Evolutionary conservation across 768 basidiomycete genomes (phyloP).

Genomic region (Trametes cingulata): DNA sequence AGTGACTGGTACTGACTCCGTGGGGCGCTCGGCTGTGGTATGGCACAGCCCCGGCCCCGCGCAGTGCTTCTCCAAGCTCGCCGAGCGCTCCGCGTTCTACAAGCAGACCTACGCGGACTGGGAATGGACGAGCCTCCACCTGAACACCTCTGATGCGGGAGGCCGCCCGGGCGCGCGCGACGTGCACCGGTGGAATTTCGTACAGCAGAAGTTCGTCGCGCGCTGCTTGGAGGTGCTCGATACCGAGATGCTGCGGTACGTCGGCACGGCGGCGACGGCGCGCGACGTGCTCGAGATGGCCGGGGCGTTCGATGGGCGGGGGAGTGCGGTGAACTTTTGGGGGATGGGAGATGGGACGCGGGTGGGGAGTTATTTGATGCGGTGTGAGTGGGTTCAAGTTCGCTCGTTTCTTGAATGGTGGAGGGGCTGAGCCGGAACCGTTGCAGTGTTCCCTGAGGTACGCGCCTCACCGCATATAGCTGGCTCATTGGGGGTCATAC

Average conservation of each 20-base stretch:
- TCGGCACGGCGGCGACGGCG: conserved; percentile 3
- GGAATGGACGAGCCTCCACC: not conserved
- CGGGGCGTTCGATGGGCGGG: conserved; percentile 13
- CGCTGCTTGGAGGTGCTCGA: no score
- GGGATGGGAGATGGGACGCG: not conserved
- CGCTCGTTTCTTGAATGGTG: not conserved
- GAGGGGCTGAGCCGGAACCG: not conserved
- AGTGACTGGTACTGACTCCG: not conserved
- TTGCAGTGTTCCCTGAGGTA: conserved; percentile 2
- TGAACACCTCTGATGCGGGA: not conserved
- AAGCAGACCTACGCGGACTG: not conserved
- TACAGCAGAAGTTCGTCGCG: not conserved
- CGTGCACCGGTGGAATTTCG: not conserved
- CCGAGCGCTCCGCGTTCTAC: not conserved
- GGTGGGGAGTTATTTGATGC: not conserved
- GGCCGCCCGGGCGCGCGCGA: not conserved
- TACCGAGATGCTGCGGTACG: not conserved
- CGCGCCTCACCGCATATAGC: not conserved
- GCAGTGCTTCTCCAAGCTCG: not conserved
- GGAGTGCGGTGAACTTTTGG: conserved; percentile 6
- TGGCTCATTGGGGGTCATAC: no score
- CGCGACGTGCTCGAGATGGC: conserved; percentile 4
- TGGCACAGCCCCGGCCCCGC: not conserved
- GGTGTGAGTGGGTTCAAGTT: conserved; percentile 1
- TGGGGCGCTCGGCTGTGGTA: no score